phyloP scores from a whole-genome alignment of 495 filamentous ascomycete species.

The Aspergillus asperescens region DNA sequence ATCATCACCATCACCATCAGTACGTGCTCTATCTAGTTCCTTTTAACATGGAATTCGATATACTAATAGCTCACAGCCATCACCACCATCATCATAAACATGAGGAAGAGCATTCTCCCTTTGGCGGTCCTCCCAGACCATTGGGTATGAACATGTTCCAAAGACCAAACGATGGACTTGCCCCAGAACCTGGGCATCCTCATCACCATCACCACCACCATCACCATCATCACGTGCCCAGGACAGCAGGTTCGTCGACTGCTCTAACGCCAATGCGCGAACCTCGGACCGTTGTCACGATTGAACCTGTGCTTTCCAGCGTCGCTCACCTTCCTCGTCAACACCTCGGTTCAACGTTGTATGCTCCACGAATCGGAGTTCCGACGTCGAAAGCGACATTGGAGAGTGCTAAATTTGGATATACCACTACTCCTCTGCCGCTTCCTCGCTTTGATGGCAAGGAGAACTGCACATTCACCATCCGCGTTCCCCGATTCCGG shows the following conservation, averaged over 20 bases:
- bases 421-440: conserved; percentile 64
- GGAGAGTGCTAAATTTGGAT: conserved; percentile 57
- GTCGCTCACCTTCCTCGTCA: conserved; percentile 64
- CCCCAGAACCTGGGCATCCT: conserved; percentile 33
- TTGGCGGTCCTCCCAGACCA: conserved; percentile 32
- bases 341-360: conserved; percentile 74
- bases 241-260: conserved; percentile 26
- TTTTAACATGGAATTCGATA: neutral
- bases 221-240: conserved; percentile 51
- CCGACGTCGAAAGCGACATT: conserved; percentile 42
- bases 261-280: conserved; percentile 50
- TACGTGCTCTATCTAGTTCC: conserved; percentile 37
- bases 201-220: conserved; percentile 43
- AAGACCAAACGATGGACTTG: conserved; percentile 37
- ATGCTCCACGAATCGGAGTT: conserved; percentile 45
- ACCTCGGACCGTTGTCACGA: conserved; percentile 56
- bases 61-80: conserved; percentile 42
- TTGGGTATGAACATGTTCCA: conserved; percentile 28
- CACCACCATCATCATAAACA: conserved; percentile 73
- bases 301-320: conserved; percentile 61
- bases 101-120: conserved; percentile 52
- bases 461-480: conserved; percentile 84
- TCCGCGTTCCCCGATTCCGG: conserved; percentile 78
- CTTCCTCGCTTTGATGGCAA: conserved; percentile 74
- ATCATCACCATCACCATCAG: conserved; percentile 54